Evolutionary conservation across 2,329 filamentous ascomycete species (phyloP), one percentile per base, ranked within the genome.

Genomic region (Fusarium sororula): DNA sequence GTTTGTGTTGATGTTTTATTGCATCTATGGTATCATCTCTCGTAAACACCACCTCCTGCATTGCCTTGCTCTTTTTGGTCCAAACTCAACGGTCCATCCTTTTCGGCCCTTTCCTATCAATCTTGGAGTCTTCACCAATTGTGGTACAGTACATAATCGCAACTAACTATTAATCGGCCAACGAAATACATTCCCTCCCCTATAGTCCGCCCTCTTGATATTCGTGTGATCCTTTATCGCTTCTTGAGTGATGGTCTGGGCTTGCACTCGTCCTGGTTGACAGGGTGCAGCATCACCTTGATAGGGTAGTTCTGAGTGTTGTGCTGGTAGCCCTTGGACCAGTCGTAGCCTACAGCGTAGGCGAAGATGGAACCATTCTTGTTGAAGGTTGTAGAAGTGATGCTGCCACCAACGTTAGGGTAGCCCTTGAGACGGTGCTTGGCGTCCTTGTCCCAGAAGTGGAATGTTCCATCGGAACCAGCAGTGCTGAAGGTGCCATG

Each of bases 401-500:
- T 99, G 79, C 93, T 94, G 66, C 95, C 95, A 24, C 93, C 93
- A 11, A 95, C 93, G 30, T 90, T 88, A 53, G 94, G 94, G 80
- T 95, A 99, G 20, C 96, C 96, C 87, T 96, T 96, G 70, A 96
- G 89, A 42, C 94, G 88, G 84, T 96, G 93, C 84, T 96, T 96
- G 68, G 94, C 94, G 79, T 96, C 93, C 85, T 95, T 95, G 79
- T 99, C 96, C 94, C 94, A 96, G 88, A 96, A 96, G 85, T 96
- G 94, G 87, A 98, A 99, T 2, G 96, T 98, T 62, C 96, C 96
- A 83, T 99, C 96, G 39, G 92, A 93, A 63, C 96, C 96, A 54
- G 96, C 95, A 6, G 96, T 99, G 84, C 93, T 97, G 86, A 99
- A 99, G n/a, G 96, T 99, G 79, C 96, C 96, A 83, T 98, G 95